Evolutionary conservation across 2,329 filamentous ascomycete genomes (phyloP).

Genomic region (Trichoderma endophyticum): DNA sequence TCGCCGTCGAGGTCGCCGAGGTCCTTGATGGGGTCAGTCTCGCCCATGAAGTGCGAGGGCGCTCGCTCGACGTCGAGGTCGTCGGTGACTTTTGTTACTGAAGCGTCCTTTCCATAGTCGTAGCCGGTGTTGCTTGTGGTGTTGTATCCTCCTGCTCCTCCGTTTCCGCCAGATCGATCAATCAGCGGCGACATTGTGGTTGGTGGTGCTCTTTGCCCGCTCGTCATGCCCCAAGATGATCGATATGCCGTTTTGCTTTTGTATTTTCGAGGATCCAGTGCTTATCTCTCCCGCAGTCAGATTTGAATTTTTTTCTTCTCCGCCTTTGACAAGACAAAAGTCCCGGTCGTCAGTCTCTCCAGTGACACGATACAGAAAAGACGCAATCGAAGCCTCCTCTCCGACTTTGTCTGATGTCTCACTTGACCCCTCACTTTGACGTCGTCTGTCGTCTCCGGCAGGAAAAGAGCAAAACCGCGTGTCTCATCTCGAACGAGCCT

Average conservation of each 20-base stretch:
- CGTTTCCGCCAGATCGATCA: conserved; percentile 5
- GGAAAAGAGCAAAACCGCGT: neutral
- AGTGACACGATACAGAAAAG: neutral
- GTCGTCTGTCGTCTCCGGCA: neutral
- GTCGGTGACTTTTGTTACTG: neutral
- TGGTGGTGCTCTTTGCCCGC: conserved; percentile 7
- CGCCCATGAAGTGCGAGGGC: neutral
- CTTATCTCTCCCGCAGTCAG: neutral
- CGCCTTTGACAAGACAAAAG: neutral
- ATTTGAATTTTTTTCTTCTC: neutral
- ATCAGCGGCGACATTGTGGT: conserved; percentile 15
- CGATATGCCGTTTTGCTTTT: neutral
- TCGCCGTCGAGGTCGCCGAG: conserved; percentile 35
- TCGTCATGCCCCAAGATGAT: neutral
- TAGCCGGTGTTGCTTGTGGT: neutral
- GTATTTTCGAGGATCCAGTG: neutral
- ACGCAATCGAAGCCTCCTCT: neutral
- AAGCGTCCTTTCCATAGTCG: neutral
- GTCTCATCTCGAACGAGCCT: neutral
- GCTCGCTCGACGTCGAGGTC: conserved; percentile 1
- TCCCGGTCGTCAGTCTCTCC: neutral
- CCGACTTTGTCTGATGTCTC: neutral
- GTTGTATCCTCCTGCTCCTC: conserved; percentile 4
- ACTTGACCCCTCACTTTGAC: neutral
- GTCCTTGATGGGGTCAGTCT: neutral